These are phyloP conservation scores for Phaeosphaeria sp. DNA, from an alignment of 2,329 filamentous ascomycete species.

Conservation along the genomic window DNA sequence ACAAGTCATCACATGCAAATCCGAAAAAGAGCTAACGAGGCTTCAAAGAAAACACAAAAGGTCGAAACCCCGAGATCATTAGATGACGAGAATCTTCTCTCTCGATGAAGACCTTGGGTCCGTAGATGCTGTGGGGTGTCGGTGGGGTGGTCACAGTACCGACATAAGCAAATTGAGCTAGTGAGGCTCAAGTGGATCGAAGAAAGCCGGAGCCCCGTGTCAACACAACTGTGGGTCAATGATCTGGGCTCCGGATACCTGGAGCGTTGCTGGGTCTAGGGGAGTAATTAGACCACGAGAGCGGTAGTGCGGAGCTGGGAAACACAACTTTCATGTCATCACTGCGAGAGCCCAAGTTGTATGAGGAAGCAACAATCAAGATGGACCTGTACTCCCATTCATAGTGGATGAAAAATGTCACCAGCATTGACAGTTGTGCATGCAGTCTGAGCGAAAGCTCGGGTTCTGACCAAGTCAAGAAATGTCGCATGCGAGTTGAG, in stretches of 20 bases:
- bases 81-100: neutral
- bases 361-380: too few species aligned
- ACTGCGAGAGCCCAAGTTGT: too few species aligned
- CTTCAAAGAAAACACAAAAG: neutral
- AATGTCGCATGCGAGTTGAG: neutral
- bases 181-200: neutral
- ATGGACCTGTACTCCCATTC: too few species aligned
- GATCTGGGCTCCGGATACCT: too few species aligned
- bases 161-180: neutral
- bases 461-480: neutral
- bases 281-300: too few species aligned
- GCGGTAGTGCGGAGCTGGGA: too few species aligned
- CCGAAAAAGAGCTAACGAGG: too few species aligned
- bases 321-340: too few species aligned
- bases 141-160: neutral
- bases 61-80: neutral
- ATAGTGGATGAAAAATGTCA: neutral
- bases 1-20: too few species aligned
- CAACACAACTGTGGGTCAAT: too few species aligned
- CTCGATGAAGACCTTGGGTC: conserved; percentile 13
- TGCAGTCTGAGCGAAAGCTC: neutral
- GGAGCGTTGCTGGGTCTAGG: too few species aligned
- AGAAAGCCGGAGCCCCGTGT: neutral
- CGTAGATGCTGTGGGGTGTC: conserved; percentile 37
- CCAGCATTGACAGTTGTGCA: neutral